Base-by-base conservation (phyloP, 1,284 basidiomycete genomes). In the Amylostereum areolatum region DNA sequence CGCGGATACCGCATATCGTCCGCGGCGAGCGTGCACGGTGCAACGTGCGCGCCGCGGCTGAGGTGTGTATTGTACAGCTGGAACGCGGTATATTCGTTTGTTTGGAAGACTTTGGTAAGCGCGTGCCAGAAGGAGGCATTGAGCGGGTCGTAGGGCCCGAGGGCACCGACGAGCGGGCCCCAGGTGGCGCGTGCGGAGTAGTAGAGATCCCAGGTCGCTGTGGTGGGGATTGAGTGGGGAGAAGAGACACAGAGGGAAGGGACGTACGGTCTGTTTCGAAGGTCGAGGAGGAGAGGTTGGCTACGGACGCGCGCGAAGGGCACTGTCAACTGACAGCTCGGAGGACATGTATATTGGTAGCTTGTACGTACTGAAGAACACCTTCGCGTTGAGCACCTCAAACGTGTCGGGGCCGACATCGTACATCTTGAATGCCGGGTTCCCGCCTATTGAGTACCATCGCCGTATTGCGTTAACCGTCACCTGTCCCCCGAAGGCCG, bases 101-200 rank as follows among this genome's bases (percentile, higher is more conserved):
- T 52, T 46, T 65, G 70, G 51, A 81, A 78, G 0, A 70, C 74
- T 51, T 81, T 77, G 0, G 81, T 82, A 3, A 83, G 67, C 49
- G 67, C 63, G 57, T 83, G 81, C 81, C 81, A 84, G 65, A 83
- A 83, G 8, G 71, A 61, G 2, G 78, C 71, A 47, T 65, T 64
- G 12, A 75, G 63, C 3, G 66, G 54, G 2, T 60, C 57, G 25
- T 31, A 53, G 43, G 58, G 59, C 4, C 48, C 24, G 24, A 63
- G 53, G 57, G 42, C 72, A 49, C 68, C 65, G 36, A 73, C 71
- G 5, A 73, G 65, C n/a, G 74, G 64, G 0, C 74, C 75, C 52
- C 78, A 83, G 8, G 68, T 65, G 27, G 67, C 62, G 3, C 81
- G 73, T 1, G 80, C 81, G 27, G 76, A 78, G 61, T 83, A 83